A percentile compares a stretch with the other conserved stretches of the same genome.
phyloP scores from a whole-genome alignment of 768 basidiomycete species.

The Russula sp. region DNA sequence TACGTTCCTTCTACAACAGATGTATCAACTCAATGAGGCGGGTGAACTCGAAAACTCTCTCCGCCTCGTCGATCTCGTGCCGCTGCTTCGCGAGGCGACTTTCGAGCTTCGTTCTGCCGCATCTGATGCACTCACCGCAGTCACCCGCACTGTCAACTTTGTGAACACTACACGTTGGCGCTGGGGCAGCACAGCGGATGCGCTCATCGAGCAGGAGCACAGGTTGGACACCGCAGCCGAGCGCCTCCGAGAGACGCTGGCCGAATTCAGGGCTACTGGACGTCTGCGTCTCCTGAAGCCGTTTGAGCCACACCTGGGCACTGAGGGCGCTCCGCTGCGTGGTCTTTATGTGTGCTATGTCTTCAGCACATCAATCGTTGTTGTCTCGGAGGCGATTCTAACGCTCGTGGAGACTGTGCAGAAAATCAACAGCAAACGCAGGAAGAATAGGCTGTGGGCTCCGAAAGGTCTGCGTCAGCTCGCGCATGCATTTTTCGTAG shows the following conservation, averaged over 20 bases:
- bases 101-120: constrained; percentile 38
- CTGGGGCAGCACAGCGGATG: constrained; percentile 25
- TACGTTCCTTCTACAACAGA: constrained; percentile 40
- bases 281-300: constrained; percentile 45
- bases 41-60: constrained; percentile 36
- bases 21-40: constrained; percentile 33
- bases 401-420: constrained; percentile 40
- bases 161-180: constrained; percentile 41
- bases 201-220: constrained; percentile 27
- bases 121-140: constrained; percentile 34
- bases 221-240: constrained; percentile 35
- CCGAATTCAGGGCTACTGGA: constrained; percentile 37
- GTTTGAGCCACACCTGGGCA: constrained; percentile 41
- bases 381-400: constrained; percentile 40
- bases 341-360: constrained; percentile 52
- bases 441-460: constrained; percentile 46
- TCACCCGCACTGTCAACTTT: constrained; percentile 33
- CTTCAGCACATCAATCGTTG: constrained; percentile 46
- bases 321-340: constrained; percentile 36
- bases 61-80: constrained; percentile 39
- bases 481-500: constrained; percentile 35
- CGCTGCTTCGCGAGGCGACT: constrained; percentile 39
- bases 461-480: constrained; percentile 45
- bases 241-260: constrained; percentile 33
- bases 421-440: constrained; percentile 41